A percentile compares a stretch with the other conserved stretches of the same genome.
Evolutionary conservation across 805 yeast genomes (phyloP).

Genomic region (Myxozyma vanderwaltii): DNA sequence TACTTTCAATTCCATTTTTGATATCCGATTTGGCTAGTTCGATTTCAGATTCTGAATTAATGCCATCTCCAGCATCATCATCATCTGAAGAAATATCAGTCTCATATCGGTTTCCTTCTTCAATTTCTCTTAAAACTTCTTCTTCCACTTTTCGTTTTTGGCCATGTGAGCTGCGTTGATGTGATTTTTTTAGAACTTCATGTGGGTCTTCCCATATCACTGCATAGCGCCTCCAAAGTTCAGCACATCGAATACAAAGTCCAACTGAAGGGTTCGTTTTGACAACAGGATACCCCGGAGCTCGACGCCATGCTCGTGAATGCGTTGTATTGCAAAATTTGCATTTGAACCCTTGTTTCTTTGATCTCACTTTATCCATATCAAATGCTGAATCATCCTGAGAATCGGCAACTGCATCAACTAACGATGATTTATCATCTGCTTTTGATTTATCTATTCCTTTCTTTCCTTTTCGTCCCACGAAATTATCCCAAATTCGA

Average conservation of each 20-base stretch:
- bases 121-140: constrained; percentile 54
- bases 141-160: constrained; percentile 64
- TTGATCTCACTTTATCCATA: constrained; percentile 49
- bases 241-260: constrained; percentile 82
- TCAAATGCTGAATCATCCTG: constrained; percentile 76
- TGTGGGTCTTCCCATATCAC: constrained; percentile 80
- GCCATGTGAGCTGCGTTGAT: constrained; percentile 47
- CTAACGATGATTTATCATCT: constrained; percentile 35
- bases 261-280: constrained; percentile 52
- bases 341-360: constrained; percentile 57
- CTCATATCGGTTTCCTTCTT: constrained; percentile 39
- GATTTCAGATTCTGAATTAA: constrained; percentile 11
- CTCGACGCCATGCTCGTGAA: constrained; percentile 67
- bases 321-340: constrained; percentile 64
- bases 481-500: constrained; percentile 77
- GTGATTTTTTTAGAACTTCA: constrained; percentile 57
- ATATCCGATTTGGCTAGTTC: constrained; percentile 29
- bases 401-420: constrained; percentile 60
- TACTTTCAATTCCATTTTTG: not conserved
- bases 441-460: constrained; percentile 42
- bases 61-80: constrained; percentile 1
- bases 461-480: constrained; percentile 68
- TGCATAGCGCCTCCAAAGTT: constrained; percentile 88
- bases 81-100: constrained; percentile 4
- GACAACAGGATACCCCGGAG: constrained; percentile 60